phyloP scores from a whole-genome alignment of 352 stramenopile species.

The Phytopythium aichiense region DNA sequence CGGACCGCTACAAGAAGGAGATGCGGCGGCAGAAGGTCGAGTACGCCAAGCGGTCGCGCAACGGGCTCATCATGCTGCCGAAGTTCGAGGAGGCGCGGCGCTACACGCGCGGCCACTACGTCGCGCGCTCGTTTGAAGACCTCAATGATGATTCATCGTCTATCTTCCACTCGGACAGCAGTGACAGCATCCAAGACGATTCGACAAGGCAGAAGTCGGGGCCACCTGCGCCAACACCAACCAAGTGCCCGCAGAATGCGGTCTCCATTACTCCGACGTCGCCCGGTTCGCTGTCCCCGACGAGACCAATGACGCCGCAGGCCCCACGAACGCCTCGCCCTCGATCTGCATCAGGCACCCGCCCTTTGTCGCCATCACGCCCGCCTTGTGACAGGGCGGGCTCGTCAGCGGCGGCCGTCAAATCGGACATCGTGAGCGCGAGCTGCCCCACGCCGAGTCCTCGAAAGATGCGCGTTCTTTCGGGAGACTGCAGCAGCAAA shows the following conservation, averaged over 20 bases:
- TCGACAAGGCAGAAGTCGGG: slow-evolving; percentile 7
- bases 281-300: background rate
- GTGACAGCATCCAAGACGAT: background rate
- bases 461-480: slow-evolving; percentile 17
- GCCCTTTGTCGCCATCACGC: background rate
- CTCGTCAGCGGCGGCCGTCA: background rate
- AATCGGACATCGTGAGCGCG: background rate
- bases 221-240: slow-evolving; percentile 6
- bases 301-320: slow-evolving; percentile 14
- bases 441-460: slow-evolving; percentile 18
- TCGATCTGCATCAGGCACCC: slow-evolving; percentile 1
- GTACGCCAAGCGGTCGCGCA: slow-evolving; percentile 59
- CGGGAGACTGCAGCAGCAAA: slow-evolving; percentile 3
- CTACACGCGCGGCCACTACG: slow-evolving; percentile 48
- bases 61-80: slow-evolving; percentile 55
- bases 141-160: slow-evolving; percentile 21
- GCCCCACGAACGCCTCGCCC: slow-evolving; percentile 14
- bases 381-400: background rate
- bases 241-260: slow-evolving; percentile 2
- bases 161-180: slow-evolving; percentile 1
- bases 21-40: slow-evolving; percentile 43
- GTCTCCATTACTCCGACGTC: slow-evolving; percentile 10
- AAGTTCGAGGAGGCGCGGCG: slow-evolving; percentile 53
- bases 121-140: slow-evolving; percentile 35
- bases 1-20: slow-evolving; percentile 50